Base-by-base conservation (phyloP, 2,329 filamentous ascomycete genomes). In the Lachnellula arida region DNA sequence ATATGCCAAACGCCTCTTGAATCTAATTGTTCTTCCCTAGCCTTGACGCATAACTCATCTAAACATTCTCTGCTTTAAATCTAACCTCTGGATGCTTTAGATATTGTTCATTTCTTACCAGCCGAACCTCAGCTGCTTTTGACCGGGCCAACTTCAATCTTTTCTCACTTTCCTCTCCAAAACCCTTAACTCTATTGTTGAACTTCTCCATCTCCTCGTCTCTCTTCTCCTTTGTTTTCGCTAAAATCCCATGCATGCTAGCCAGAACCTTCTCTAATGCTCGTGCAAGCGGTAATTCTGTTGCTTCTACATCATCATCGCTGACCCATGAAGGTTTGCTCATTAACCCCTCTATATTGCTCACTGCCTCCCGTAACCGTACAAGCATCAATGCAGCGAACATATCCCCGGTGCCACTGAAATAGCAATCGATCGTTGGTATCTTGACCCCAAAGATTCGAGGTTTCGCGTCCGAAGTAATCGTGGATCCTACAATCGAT, bases 321-420 rank as follows among this genome's bases (percentile, higher is more conserved):
- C 87, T 91, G 48, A 88, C 75, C 94, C 94, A 99, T 59, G 84
- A 84, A 5, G 75, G 72, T 2, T 73, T 81, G 7, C 75, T 70
- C 15, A 77, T 72, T 4, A 96, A 73, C 2, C 69, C 70, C 17
- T 67, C 60, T 1, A 54, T 75, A 3, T 73, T 74, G 51, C 76
- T 73, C 1, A 90, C 87, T 25, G 90, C 91, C 76, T 97, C 90
- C 56, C 93, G 86, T 68, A 99, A 84, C 32, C 93, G 85, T 42
- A 89, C 89, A 1, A 96, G 85, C 69, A 91, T 91, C 46, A 99
- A 79, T 7, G 93, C 93, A 32, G 91, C 93, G 69, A 99, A 97
- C 93, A 99, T 97, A 75, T 99, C 94, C 47, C 94, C 94, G 0
- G 95, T 97, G 42, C 94, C 94, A 65, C 88, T 91, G 74, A 97